phyloP scores from a whole-genome alignment of 306 rosid genomes.

The Trifolium fragiferum region DNA sequence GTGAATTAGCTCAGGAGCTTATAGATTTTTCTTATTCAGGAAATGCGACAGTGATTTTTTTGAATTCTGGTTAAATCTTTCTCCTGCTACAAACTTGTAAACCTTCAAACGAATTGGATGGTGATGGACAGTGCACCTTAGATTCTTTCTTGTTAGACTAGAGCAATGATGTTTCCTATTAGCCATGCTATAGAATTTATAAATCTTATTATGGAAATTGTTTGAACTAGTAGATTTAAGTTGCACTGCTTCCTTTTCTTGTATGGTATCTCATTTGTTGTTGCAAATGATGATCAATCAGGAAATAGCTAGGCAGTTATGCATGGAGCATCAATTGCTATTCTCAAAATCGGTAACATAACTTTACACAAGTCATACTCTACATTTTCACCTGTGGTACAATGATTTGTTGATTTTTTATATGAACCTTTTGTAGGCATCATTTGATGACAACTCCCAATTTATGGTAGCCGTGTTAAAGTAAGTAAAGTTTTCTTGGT shows the following conservation, averaged over 20 bases:
- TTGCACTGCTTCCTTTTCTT: conserved; percentile 26
- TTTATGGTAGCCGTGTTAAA: conserved; percentile 89
- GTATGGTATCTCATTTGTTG: conserved; percentile 35
- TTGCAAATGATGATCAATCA: conserved; percentile 52
- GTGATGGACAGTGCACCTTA: conserved; percentile 30
- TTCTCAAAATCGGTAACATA: conserved; percentile 85
- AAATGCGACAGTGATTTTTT: neutral
- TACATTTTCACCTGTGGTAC: conserved; percentile 8
- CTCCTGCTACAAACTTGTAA: conserved; percentile 21
- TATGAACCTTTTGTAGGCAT: conserved; percentile 67
- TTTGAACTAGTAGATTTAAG: conserved; percentile 29
- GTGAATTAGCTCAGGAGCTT: conserved; percentile 2
- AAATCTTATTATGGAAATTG: neutral
- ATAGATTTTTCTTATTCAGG: conserved; percentile 14
- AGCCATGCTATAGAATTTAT: conserved; percentile 10
- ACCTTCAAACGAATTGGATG: conserved; percentile 20
- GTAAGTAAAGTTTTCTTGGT: conserved; percentile 54
- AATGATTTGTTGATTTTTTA: conserved; percentile 41
- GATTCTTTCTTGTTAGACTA: conserved; percentile 12
- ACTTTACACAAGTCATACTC: conserved; percentile 2
- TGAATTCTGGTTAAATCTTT: conserved; percentile 29
- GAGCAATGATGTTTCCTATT: neutral
- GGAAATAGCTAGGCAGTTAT: conserved; percentile 96
- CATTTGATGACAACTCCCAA: conserved; percentile 91
- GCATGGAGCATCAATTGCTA: conserved; percentile 74